Evolutionary conservation across 1,284 basidiomycete genomes (phyloP).

Genomic region (Sphagnurus paluster): DNA sequence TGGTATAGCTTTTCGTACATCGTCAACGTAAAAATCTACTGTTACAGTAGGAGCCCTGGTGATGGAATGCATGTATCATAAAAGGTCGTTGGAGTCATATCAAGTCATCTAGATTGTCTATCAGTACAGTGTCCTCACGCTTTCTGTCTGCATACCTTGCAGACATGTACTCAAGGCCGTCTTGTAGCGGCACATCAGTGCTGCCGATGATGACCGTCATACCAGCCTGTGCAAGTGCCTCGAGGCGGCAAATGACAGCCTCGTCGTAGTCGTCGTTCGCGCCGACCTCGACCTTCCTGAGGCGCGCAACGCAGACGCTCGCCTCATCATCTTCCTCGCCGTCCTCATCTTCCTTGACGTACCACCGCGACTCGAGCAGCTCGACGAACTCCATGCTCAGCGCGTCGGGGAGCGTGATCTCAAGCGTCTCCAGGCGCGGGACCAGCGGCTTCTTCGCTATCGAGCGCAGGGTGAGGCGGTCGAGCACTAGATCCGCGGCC

Average conservation of each 20-base stretch:
- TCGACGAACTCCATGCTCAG: constrained; percentile 13
- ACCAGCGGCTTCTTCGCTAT: constrained; percentile 6
- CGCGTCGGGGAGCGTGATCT: constrained; percentile 15
- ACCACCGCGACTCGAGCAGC: constrained; percentile 17
- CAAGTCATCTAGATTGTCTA: not conserved
- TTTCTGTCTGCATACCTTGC: constrained; percentile 1
- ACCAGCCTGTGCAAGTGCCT: constrained; percentile 13
- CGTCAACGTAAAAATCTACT: too few species aligned
- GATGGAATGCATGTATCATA: too few species aligned
- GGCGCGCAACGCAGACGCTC: constrained; percentile 5
- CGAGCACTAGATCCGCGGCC: constrained; percentile 14
- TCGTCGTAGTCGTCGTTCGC: constrained; percentile 17
- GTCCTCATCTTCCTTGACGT: constrained; percentile 2
- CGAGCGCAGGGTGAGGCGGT: constrained; percentile 12
- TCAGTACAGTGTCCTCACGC: not conserved
- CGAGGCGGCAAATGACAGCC: constrained; percentile 13
- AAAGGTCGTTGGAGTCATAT: too few species aligned
- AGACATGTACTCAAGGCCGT: constrained; percentile 14
- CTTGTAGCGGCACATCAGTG: constrained; percentile 14
- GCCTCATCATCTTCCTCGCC: not conserved
- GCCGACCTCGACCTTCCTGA: constrained; percentile 11
- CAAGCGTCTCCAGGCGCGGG: constrained; percentile 18
- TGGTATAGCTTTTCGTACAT: too few species aligned
- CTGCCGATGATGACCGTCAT: constrained; percentile 15
- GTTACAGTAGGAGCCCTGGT: too few species aligned